A percentile compares a stretch with the other conserved stretches of the same genome.
Conservation (phyloP, 2,329 filamentous ascomycete species). For the Colletotrichum gigasporum region DNA sequence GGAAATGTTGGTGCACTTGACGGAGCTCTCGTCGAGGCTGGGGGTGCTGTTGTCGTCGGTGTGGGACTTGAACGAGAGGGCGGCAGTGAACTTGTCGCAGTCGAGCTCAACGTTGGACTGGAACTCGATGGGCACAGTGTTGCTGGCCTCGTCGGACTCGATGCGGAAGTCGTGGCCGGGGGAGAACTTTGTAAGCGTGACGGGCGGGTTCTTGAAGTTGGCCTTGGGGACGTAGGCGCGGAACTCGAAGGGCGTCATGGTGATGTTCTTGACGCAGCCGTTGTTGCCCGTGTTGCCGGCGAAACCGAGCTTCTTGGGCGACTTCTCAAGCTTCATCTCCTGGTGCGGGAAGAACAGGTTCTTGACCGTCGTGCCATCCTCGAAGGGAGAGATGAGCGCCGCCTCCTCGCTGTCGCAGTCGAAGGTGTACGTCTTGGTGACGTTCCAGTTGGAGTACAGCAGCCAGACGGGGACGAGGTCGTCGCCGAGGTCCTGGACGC, state of each 20-base stretch:
- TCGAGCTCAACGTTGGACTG: conserved; percentile 70
- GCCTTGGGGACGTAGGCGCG: conserved; percentile 66
- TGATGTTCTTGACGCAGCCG: conserved; percentile 64
- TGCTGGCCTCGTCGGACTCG: conserved; percentile 46
- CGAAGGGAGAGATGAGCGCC: conserved; percentile 66
- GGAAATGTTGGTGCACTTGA: conserved; percentile 54
- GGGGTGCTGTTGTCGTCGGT: conserved; percentile 56
- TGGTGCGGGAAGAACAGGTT: conserved; percentile 72
- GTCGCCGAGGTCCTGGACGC: conserved; percentile 35
- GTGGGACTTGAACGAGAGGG: conserved; percentile 61
- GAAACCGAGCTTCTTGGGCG: conserved; percentile 55
- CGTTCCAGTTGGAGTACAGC: conserved; percentile 59
- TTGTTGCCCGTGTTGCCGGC: conserved; percentile 57
- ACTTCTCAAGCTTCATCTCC: conserved; percentile 57
- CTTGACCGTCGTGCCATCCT: conserved; percentile 63
- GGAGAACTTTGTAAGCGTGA: conserved; percentile 67
- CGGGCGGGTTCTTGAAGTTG: conserved; percentile 59
- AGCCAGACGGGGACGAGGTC: conserved; percentile 67
- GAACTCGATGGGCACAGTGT: conserved; percentile 53
- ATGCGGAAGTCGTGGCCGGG: conserved; percentile 70
- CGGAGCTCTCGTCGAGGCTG: conserved; percentile 51
- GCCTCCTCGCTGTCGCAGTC: conserved; percentile 57
- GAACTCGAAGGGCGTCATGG: conserved; percentile 65
- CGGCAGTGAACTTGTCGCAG: conserved; percentile 60
- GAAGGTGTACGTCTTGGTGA: conserved; percentile 62